Evolutionary conservation across 176 grass and related monocot genomes (phyloP), one percentile per base, ranked within the genome.

Genomic region (Aegilops speltoides): DNA sequence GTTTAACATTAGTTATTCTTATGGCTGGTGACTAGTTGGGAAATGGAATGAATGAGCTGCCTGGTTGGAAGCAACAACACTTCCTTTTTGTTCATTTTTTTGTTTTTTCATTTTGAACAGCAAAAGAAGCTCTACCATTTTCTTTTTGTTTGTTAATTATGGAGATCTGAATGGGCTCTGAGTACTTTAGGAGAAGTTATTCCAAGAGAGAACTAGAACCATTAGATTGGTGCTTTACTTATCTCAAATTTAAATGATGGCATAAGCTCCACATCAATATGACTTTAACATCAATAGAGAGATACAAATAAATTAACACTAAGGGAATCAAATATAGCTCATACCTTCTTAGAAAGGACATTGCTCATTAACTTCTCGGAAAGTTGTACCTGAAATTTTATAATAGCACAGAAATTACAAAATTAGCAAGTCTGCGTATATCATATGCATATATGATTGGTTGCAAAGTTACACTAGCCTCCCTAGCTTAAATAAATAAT

Each of bases 281-380:
- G 74, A 59, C 43, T 79, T 56, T 60, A 79, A 26, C 3, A 67
- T 6, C 57, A 79, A 16, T 22, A 34, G 73, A 83, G 45, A 45
- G 36, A 73, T 83, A n/a, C 57, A 79, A 87, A 46, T 17, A 74
- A 33, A 57, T 22, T 43, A 37, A 20, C 4, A 52, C 17, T 52
- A 25, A 57, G 19, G 56, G 41, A 66, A 22, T 15, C 10, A 60
- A 66, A 33, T 70, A 79, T 36, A 76, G 74, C 11, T 61, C 46
- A 16, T 79, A 95, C 93, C 96, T 98, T 98, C 87, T 93, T 95
- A 83, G 89, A 95, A 76, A 95, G 81, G 74, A 98, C 87, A 86
- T 94, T 98, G 73, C 96, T 98, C 96, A 98, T 95, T 81, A 98
- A 91, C 84, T 89, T 94, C 90, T 98, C 96, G 5, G 96, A 92